phyloP scores from a whole-genome alignment of 345 rosid genomes.

The Excoecaria agallocha region DNA sequence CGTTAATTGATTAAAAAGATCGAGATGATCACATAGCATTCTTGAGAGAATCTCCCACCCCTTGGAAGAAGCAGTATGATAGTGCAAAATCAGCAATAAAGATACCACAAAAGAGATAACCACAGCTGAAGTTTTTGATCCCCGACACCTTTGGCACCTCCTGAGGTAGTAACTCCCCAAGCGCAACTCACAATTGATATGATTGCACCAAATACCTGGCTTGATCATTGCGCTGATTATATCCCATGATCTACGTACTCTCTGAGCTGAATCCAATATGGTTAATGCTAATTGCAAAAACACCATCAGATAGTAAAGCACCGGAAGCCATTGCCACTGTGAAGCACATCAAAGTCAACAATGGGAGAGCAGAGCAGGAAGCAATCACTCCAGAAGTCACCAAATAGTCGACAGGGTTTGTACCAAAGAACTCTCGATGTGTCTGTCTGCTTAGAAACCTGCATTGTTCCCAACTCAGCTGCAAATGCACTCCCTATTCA shows the following conservation, averaged over 20 bases:
- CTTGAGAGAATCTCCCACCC: conserved; percentile 82
- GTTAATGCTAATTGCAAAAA: conserved; percentile 69
- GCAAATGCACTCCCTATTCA: conserved; percentile 85
- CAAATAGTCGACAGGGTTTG: conserved; percentile 69
- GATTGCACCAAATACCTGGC: conserved; percentile 78
- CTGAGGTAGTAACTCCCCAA: conserved; percentile 85
- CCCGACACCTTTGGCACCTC: conserved; percentile 86
- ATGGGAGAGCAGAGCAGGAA: conserved; percentile 60
- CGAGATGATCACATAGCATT: conserved; percentile 14
- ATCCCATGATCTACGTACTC: conserved; percentile 71
- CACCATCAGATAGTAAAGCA: conserved; percentile 62
- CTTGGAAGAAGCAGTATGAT: conserved; percentile 76
- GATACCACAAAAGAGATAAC: conserved; percentile 78
- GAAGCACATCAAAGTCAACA: conserved; percentile 78
- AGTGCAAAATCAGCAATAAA: conserved; percentile 76
- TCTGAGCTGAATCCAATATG: conserved; percentile 70
- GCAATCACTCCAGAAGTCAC: conserved; percentile 77
- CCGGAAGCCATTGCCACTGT: conserved; percentile 80
- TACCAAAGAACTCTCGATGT: conserved; percentile 67
- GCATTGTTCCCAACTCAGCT: conserved; percentile 85
- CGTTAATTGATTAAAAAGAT: no score
- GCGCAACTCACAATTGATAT: conserved; percentile 81
- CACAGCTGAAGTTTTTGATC: conserved; percentile 81
- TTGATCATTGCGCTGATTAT: conserved; percentile 79
- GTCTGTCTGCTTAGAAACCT: conserved; percentile 81